Percentiles rank a stretch among this genome's conserved stretches.
phyloP scores from a whole-genome alignment of 306 rosid species.

The Lupinus albus region DNA sequence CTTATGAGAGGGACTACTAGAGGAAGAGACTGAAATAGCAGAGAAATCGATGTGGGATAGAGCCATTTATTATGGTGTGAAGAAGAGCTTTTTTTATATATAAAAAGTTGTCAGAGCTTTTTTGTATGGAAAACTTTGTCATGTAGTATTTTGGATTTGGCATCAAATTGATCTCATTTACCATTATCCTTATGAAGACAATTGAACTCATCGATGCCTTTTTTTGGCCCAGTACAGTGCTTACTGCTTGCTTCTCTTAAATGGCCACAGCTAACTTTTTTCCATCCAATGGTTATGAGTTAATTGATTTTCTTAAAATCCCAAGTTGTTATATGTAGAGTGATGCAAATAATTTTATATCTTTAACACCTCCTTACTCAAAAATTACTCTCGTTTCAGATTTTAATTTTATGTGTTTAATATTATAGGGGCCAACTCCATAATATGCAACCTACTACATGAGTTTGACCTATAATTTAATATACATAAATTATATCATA shows the following conservation, averaged over 20 bases:
- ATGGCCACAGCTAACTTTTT: background rate
- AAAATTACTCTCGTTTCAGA: too few relatives aligned
- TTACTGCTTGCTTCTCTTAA: slow-evolving; percentile 9
- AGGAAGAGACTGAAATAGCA: slow-evolving; percentile 23
- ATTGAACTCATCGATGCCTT: slow-evolving; percentile 49
- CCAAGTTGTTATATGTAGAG: too few relatives aligned
- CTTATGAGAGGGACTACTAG: slow-evolving; percentile 33
- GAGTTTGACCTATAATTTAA: too few relatives aligned
- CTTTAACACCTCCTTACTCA: background rate
- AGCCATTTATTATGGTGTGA: slow-evolving; percentile 61
- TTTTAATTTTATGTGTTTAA: too few relatives aligned
- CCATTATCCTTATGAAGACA: slow-evolving; percentile 36
- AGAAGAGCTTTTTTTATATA: background rate
- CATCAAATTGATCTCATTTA: slow-evolving; percentile 47
- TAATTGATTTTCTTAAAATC: too few relatives aligned
- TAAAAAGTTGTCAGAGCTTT: slow-evolving; percentile 45
- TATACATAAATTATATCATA: too few relatives aligned
- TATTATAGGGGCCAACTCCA: too few relatives aligned
- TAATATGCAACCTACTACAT: too few relatives aligned
- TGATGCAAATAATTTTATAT: too few relatives aligned
- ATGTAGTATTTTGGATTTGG: slow-evolving; percentile 60
- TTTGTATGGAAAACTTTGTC: slow-evolving; percentile 48
- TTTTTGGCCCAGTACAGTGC: slow-evolving; percentile 3
- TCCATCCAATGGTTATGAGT: background rate
- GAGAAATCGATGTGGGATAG: slow-evolving; percentile 58